Evolutionary conservation across 768 basidiomycete species (phyloP), one percentile per base, ranked within the genome.

Genomic region (Mycena galopus): DNA sequence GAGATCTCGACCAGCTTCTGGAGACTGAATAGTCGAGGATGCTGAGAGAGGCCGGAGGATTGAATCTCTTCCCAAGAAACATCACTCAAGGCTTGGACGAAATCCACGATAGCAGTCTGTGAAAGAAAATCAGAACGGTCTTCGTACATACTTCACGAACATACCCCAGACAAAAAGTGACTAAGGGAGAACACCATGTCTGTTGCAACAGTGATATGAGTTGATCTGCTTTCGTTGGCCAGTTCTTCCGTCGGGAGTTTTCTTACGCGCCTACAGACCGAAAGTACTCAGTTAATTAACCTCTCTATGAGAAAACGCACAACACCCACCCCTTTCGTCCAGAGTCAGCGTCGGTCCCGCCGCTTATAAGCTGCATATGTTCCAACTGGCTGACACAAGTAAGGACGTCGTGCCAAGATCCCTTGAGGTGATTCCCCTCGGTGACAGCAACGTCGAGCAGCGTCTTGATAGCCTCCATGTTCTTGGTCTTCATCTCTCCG

Each of bases 31-130:
- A 98, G 86, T 29, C 98, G 91, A 1, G 98, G 97, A 79, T 96
- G 94, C 72, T 97, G 93, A 4, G 97, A 97, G 32, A 96, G 84
- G 21, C 96, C 96, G 0, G 98, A 99, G 0, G 96, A 97, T 81
- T 98, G 96, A 42, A 99, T 99, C 83, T 99, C 98, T 81, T 99
- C 96, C 97, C 97, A 98, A 44, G 98, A 99, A 42, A 99, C 94
- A 77, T 97, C 96, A 79, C 96, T 95, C 6, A 99, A 86, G 2
- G 98, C 96, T 81, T 93, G 94, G 4, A 99, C 98, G 75, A 99
- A 99, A 81, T 99, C 95, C 42, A 98, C 95, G 74, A 99, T 99
- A 12, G 98, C 98, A 30, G 92, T 94, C 97, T 98, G 32, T 16
- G 57, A 59, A 72, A 65, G 8, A 30, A 58, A 57, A 55, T 77